phyloP scores from a whole-genome alignment of 2,329 filamentous ascomycete species.

The Epichloe scottii region DNA sequence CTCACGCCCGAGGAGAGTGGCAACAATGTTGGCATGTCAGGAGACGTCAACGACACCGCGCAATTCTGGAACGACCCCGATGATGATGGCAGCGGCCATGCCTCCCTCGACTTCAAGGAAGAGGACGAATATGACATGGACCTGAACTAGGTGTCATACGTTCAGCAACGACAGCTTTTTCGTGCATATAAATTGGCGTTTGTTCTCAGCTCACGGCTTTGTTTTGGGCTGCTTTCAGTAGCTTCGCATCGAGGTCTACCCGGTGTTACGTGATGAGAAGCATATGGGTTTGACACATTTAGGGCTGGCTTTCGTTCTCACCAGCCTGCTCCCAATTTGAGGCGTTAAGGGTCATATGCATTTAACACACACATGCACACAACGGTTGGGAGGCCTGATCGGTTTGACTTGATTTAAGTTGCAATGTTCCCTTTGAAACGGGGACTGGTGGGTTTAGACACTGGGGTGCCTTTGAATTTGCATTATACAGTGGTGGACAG shows the following conservation, averaged over 20 bases:
- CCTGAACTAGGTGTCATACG: conserved; percentile 26
- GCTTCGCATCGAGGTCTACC: conserved; percentile 1
- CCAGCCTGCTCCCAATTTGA: neutral
- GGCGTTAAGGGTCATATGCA: conserved; percentile 7
- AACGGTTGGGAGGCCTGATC: neutral
- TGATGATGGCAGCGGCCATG: conserved; percentile 58
- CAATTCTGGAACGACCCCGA: conserved; percentile 58
- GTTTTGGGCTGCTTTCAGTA: neutral
- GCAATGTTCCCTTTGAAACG: neutral
- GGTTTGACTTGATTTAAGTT: neutral
- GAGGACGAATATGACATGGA: conserved; percentile 93
- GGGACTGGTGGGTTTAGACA: neutral
- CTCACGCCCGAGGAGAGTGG: conserved; percentile 29
- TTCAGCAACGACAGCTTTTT: conserved; percentile 5
- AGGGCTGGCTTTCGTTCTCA: neutral
- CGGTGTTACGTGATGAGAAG: neutral
- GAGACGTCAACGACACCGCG: conserved; percentile 37
- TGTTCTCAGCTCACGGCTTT: neutral
- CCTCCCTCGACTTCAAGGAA: conserved; percentile 69
- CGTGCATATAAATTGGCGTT: conserved; percentile 11
- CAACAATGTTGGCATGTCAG: conserved; percentile 21
- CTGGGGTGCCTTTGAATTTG: neutral
- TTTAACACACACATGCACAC: neutral
- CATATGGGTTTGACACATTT: neutral
- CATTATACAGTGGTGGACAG: conserved; percentile 7